A percentile compares a stretch with the other conserved stretches of the same genome.
These are phyloP conservation scores for Haplosporangium sp. DNA, from an alignment of 371 early-diverging fungal species.

Conservation along the genomic window DNA sequence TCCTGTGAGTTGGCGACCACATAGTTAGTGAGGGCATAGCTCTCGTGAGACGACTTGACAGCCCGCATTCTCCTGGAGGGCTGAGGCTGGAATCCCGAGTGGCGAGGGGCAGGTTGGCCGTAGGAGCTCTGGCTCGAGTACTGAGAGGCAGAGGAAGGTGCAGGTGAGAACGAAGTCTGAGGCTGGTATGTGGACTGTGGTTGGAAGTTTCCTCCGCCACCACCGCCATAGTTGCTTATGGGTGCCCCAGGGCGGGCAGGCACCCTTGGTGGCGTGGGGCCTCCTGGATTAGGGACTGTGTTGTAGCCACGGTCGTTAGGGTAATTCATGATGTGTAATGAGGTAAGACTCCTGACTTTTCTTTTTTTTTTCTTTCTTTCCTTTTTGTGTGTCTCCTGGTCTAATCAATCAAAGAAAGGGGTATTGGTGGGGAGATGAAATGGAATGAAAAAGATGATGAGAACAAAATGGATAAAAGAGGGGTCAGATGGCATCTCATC, in stretches of 20 bases:
- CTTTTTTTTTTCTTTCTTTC: background rate
- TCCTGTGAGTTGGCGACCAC: constrained; percentile 79
- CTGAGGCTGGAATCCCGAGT: constrained; percentile 25
- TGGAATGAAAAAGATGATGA: background rate
- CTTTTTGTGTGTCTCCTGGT: background rate
- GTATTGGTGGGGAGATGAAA: background rate
- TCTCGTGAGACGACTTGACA: constrained; percentile 69
- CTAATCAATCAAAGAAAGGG: too few species aligned
- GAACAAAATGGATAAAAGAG: too few species aligned
- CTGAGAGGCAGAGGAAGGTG: constrained; percentile 5
- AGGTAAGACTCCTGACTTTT: background rate
- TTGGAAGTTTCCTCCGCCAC: constrained; percentile 11
- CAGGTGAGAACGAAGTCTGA: constrained; percentile 8
- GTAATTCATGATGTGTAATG: constrained; percentile 26
- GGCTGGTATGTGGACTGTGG: constrained; percentile 25
- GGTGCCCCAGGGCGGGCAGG: constrained; percentile 24
- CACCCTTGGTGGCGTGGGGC: constrained; percentile 20
- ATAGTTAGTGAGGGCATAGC: constrained; percentile 83
- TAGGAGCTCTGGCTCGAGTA: constrained; percentile 28
- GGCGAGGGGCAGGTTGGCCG: constrained; percentile 45
- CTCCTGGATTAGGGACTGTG: constrained; percentile 20
- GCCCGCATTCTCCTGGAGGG: constrained; percentile 43
- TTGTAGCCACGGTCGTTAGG: constrained; percentile 43
- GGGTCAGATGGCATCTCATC: too few species aligned
- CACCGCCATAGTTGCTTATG: background rate